Base-by-base conservation (phyloP, 2,329 filamentous ascomycete species). In the Colletotrichum magnum region DNA sequence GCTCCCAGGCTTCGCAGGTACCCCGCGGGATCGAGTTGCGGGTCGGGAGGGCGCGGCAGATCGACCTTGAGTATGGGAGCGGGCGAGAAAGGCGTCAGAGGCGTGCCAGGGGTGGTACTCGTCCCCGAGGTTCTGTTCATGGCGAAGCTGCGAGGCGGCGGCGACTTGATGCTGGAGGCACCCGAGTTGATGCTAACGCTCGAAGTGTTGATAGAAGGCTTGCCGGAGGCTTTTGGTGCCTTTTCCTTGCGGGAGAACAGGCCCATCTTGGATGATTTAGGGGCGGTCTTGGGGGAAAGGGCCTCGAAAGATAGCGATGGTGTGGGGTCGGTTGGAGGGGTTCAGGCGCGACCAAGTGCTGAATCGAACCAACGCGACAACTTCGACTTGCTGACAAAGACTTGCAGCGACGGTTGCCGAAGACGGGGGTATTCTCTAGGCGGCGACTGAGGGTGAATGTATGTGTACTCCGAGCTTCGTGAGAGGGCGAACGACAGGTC, bases 1-100 rank as follows among this genome's bases (percentile, higher is more conserved):
- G 96, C 90, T 76, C 94, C 90, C 76, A 98, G 89, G 82, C 94
- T 98, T 78, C 93, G 90, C 76, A 99, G 88, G 81, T 98, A 98
- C 70, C 91, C 95, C 26, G 93, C 94, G 21, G 95, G 95, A 79
- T 98, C 94, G 74, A 95, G 86, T 71, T 92, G 88, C 75, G 95
- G 95, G 81, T 98, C 95, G 32, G 95, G 95, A 16, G 94, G 90
- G 76, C 90, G 92, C 58, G 95, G 93, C 56, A 98, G 88, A 72
- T 94, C 89, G 75, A 97, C 87, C 80, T 94, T 93, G 74, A 92
- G 90, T 73, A 95, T 87, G 71, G 81, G 85, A 73, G 79, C 77
- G 68, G 78, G 84, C 43, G 86, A 84, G 78, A 88, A 86, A 53
- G 86, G 85, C 12, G 86, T 84, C 69, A 85, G 71, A n/a, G 86